phyloP scores from a whole-genome alignment of 208 protist species.

The Acanthamoeba divionensis region DNA sequence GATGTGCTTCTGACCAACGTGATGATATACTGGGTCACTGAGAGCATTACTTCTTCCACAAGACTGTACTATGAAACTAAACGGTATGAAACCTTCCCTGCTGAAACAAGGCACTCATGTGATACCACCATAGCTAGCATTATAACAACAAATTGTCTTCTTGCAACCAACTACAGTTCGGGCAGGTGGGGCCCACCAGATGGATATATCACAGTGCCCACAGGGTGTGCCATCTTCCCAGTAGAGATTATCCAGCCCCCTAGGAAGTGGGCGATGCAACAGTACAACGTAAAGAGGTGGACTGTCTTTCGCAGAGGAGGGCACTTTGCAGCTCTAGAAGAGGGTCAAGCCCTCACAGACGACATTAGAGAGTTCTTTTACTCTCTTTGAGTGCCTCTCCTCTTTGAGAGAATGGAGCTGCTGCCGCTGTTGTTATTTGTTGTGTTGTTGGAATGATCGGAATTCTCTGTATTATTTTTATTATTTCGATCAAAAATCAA shows the following conservation, averaged over 20 bases:
- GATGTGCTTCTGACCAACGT: slow-evolving; percentile 50
- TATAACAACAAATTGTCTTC: neutral
- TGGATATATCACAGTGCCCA: neutral
- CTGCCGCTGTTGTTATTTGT: too few species aligned
- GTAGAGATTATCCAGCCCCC: slow-evolving; percentile 33
- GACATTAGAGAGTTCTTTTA: slow-evolving; percentile 15
- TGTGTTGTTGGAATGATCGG: neutral
- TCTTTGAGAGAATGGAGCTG: too few species aligned
- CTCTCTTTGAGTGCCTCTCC: neutral
- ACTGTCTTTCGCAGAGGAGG: neutral
- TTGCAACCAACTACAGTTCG: neutral
- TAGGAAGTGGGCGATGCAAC: neutral
- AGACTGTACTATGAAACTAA: slow-evolving; percentile 26
- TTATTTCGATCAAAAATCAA: neutral
- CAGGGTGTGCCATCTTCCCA: slow-evolving; percentile 8
- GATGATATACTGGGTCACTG: slow-evolving; percentile 42
- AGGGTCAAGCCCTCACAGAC: neutral
- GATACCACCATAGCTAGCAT: neutral
- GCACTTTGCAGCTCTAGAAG: slow-evolving; percentile 42
- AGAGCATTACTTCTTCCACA: slow-evolving; percentile 1
- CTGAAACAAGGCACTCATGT: neutral
- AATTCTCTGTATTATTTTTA: neutral
- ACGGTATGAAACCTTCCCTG: neutral
- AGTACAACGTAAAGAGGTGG: slow-evolving; percentile 40
- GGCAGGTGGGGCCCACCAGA: neutral